phyloP scores from a whole-genome alignment of 805 yeast genomes.

The Isabelozyma rhagii region DNA sequence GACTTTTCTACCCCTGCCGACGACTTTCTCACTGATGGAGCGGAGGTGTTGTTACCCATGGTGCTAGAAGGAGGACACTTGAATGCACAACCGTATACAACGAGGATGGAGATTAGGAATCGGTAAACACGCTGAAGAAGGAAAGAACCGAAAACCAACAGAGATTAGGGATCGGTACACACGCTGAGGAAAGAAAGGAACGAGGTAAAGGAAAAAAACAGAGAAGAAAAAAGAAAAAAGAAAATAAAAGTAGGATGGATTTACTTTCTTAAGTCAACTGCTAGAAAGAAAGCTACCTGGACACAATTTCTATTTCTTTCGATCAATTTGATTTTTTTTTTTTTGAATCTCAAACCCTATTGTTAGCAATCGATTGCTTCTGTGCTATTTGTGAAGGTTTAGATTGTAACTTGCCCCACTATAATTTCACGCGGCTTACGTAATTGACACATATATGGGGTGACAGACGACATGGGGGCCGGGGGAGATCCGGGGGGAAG shows the following conservation, averaged over 20 bases:
- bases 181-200: too few species aligned
- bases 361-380: neutral
- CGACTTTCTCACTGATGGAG: conserved; percentile 6
- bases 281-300: neutral
- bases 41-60: conserved; percentile 16
- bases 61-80: neutral
- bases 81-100: too few species aligned
- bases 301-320: neutral
- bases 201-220: too few species aligned
- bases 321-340: neutral
- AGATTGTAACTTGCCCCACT: neutral
- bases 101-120: neutral
- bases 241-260: too few species aligned
- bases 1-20: neutral
- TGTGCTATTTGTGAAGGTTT: neutral
- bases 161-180: too few species aligned
- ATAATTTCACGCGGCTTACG: neutral
- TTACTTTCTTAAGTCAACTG: too few species aligned
- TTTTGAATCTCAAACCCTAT: neutral
- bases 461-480: too few species aligned
- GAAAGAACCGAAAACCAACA: too few species aligned
- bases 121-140: too few species aligned
- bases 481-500: too few species aligned
- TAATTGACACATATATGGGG: neutral
- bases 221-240: too few species aligned